phyloP scores from a whole-genome alignment of 2,329 filamentous ascomycete species.

The Leptosphaerulina australis region DNA sequence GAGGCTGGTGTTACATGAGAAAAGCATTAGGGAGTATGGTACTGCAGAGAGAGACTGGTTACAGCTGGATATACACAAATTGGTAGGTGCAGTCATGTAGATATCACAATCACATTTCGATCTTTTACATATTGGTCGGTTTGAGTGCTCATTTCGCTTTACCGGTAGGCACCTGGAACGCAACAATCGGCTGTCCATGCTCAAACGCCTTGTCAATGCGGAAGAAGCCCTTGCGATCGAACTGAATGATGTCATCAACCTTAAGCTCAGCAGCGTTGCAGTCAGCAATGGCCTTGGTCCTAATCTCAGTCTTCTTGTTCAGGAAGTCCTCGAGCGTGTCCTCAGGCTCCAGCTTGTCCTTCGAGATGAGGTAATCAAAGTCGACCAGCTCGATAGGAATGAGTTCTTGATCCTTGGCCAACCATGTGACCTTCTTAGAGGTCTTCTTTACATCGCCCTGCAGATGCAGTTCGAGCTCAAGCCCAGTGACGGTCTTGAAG shows the following conservation, averaged over 20 bases:
- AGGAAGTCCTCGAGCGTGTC: constrained; percentile 85
- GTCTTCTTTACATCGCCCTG: constrained; percentile 94
- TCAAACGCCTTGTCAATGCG: constrained; percentile 72
- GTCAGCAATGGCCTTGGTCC: constrained; percentile 78
- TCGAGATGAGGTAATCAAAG: constrained; percentile 93
- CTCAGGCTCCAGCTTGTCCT: constrained; percentile 87
- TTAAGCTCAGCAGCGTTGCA: constrained; percentile 78
- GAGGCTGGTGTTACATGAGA: no score
- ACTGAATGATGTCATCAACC: constrained; percentile 90
- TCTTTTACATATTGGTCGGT: no score
- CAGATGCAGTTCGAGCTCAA: constrained; percentile 87
- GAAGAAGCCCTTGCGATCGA: constrained; percentile 92
- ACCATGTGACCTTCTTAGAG: constrained; percentile 95
- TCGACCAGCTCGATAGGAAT: constrained; percentile 86
- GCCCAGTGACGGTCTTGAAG: constrained; percentile 63
- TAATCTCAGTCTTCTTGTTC: constrained; percentile 74
- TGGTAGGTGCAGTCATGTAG: no score
- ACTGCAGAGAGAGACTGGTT: no score
- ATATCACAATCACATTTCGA: no score
- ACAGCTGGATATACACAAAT: no score
- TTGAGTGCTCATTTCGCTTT: constrained; percentile 51
- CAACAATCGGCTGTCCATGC: constrained; percentile 65
- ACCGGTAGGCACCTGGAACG: constrained; percentile 74
- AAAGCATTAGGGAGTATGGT: no score
- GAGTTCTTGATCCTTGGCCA: constrained; percentile 77